Evolutionary conservation across 495 filamentous ascomycete species (phyloP), one percentile per base, ranked within the genome.

Genomic region (Talaromyces trachyspermus): DNA sequence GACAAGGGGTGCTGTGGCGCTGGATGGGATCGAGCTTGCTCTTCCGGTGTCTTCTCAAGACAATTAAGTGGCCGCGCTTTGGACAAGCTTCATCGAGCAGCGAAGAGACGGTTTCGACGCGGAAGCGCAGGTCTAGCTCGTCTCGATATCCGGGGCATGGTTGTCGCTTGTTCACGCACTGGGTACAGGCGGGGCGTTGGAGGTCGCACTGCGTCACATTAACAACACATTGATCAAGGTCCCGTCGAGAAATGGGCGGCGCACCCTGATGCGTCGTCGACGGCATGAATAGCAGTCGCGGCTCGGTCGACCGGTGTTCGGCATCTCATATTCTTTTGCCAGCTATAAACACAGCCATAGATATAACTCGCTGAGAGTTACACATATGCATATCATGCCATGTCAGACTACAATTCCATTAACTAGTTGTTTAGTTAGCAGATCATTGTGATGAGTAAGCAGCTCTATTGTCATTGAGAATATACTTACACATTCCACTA

Each of bases 221-320:
- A 24, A 18, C 19, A 36, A n/a, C 11, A 2, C 5, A 36, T 35
- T 37, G 9, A n/a, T 46, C 12, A n/a, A 36, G 12, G 6, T n/a
- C n/a, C n/a, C n/a, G n/a, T n/a, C n/a, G n/a, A n/a, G n/a, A n/a
- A n/a, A n/a, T n/a, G n/a, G n/a, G n/a, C n/a, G n/a, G n/a, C 30
- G 43, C 29, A 46, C 43, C 43, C 36, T 46, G 29, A 36, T 46
- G n/a, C 43, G 43, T 25, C 43, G 19, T 25, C 36, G 35, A 19
- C 43, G 43, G 20, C 43, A 46, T n/a, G 43, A 5, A 7, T 46
- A 8, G 36, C 43, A 46, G 32, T 46, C 29, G 10, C 43, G 43
- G 27, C 43, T 46, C 10, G 43, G 27, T 15, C 43, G 29, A 11
- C 43, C 43, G 30, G 30, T 33, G 20, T 46, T 46, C 4, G 43